These are phyloP conservation scores for Thalassiosira mediterranea DNA, from an alignment of 352 stramenopile species.

Conservation along the genomic window DNA sequence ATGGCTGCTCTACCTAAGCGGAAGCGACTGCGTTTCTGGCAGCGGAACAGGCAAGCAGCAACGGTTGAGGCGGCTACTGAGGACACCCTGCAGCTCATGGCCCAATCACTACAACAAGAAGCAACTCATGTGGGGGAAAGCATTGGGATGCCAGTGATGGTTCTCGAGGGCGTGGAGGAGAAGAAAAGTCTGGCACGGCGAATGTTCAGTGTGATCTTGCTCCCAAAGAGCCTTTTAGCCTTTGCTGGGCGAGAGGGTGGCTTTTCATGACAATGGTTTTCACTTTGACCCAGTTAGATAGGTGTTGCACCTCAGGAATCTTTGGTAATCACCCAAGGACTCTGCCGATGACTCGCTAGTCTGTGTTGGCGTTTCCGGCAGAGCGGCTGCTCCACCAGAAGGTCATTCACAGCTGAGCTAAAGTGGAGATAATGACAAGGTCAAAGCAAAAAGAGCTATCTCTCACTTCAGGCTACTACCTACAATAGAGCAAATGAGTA, in stretches of 20 bases:
- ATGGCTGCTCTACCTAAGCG: background rate
- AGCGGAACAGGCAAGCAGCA: background rate
- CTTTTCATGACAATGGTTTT: too few species aligned
- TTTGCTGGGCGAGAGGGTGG: constrained; percentile 34
- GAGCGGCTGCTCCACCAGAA: too few species aligned
- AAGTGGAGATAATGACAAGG: too few species aligned
- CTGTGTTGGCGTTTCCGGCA: too few species aligned
- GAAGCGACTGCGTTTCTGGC: constrained; percentile 22
- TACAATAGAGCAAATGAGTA: too few species aligned
- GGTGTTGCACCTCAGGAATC: too few species aligned
- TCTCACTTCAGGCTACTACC: too few species aligned
- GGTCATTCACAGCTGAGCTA: too few species aligned
- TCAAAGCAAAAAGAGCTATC: too few species aligned
- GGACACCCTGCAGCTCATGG: constrained; percentile 38
- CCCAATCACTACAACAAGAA: constrained; percentile 33
- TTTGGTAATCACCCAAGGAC: too few species aligned
- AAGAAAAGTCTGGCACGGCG: constrained; percentile 16
- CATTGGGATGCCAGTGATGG: constrained; percentile 23
- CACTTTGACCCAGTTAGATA: too few species aligned
- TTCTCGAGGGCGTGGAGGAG: constrained; percentile 30
- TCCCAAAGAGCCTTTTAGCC: constrained; percentile 39
- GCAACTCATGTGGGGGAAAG: background rate
- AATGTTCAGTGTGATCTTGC: constrained; percentile 21
- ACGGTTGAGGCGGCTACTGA: background rate
- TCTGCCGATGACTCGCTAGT: too few species aligned